A percentile compares a stretch with the other conserved stretches of the same genome.
Conservation (phyloP, 2,329 filamentous ascomycete species). For the Biscogniauxia sp. region DNA sequence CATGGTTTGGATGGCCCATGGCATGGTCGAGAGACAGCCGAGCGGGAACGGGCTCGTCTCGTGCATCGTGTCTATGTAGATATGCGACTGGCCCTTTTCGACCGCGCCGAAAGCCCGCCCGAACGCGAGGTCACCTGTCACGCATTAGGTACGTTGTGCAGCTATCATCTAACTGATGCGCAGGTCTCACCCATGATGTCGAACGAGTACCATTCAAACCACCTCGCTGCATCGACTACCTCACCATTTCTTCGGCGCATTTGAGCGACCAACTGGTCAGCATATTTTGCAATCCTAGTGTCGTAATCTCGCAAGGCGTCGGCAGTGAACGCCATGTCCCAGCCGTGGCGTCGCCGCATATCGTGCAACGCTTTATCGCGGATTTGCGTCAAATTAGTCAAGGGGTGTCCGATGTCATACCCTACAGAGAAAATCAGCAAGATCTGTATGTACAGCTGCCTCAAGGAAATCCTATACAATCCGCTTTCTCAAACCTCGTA, state of each 20-base stretch:
- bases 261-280: slow-evolving; percentile 15
- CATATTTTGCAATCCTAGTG: slow-evolving; percentile 16
- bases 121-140: slow-evolving; percentile 18
- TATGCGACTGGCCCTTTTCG: slow-evolving; percentile 12
- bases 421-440: slow-evolving; percentile 6
- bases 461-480: slow-evolving; percentile 8
- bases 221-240: slow-evolving; percentile 12
- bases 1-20: slow-evolving; percentile 17
- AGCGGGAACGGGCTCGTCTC: slow-evolving; percentile 10
- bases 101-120: slow-evolving; percentile 16
- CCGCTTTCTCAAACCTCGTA: slow-evolving; percentile 13
- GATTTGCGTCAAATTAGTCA: slow-evolving; percentile 14
- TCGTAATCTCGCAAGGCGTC: slow-evolving; percentile 17
- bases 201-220: slow-evolving; percentile 19
- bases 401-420: slow-evolving; percentile 19
- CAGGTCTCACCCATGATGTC: slow-evolving; percentile 20
- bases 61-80: slow-evolving; percentile 19
- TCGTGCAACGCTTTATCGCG: slow-evolving; percentile 14
- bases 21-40: slow-evolving; percentile 13
- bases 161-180: neutral
- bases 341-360: slow-evolving; percentile 16
- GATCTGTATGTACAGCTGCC: neutral
- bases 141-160: neutral
- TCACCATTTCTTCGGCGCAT: slow-evolving; percentile 12
- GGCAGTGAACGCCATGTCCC: slow-evolving; percentile 19